These are phyloP conservation scores for Cystoderma amianthinum DNA, from an alignment of 768 basidiomycete genomes.

Conservation along the genomic window DNA sequence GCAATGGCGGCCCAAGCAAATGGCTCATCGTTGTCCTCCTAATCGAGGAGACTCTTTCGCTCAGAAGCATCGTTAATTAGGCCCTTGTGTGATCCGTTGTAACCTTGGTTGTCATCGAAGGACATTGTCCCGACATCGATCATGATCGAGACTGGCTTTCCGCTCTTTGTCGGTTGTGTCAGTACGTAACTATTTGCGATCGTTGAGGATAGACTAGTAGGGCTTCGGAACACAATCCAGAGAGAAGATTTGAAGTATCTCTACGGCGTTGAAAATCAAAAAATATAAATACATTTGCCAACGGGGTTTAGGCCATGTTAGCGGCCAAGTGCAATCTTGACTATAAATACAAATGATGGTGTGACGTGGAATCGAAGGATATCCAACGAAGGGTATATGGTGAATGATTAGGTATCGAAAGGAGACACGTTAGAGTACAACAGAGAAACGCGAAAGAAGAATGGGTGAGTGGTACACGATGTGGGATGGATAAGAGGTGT, in stretches of 20 bases:
- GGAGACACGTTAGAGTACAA: constrained; percentile 2
- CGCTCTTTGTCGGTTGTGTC: no score
- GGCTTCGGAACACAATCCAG: no score
- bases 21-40: no score
- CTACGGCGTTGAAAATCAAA: neutral
- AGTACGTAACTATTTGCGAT: no score
- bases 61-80: neutral
- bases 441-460: constrained; percentile 4
- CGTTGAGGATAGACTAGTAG: no score
- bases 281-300: constrained; percentile 3
- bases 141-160: neutral
- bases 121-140: neutral
- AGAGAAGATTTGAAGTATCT: neutral
- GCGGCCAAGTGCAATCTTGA: constrained; percentile 6
- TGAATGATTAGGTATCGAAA: constrained; percentile 3
- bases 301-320: neutral
- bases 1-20: neutral
- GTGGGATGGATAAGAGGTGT: neutral
- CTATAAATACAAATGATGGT: constrained; percentile 15
- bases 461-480: constrained; percentile 1
- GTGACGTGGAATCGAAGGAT: neutral
- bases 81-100: neutral
- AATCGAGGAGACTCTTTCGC: no score
- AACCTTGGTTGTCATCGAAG: neutral
- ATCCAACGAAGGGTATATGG: constrained; percentile 3